These are phyloP conservation scores for Grifola frondosa DNA, from an alignment of 1,284 basidiomycete species.

Conservation along the genomic window DNA sequence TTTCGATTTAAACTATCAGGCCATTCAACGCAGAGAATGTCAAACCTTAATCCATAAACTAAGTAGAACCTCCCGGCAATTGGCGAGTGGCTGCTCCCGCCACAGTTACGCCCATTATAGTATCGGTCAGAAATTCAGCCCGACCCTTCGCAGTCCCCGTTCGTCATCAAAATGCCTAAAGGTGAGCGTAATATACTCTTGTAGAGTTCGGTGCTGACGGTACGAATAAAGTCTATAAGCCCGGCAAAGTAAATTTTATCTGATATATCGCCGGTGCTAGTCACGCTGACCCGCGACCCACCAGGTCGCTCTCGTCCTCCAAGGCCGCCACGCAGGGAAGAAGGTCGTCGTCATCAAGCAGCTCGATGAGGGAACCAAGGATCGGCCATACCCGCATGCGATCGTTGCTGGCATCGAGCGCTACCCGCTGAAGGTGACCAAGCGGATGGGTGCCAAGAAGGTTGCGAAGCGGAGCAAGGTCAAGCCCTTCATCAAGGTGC, in stretches of 20 bases:
- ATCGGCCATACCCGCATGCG: slow-evolving; percentile 92
- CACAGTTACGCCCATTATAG: slow-evolving; percentile 7
- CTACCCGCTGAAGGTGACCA: slow-evolving; percentile 95
- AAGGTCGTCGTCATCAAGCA: slow-evolving; percentile 92
- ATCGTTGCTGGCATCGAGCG: slow-evolving; percentile 95
- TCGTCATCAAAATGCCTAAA: slow-evolving; percentile 64
- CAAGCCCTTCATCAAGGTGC: slow-evolving; percentile 98
- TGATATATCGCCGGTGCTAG: slow-evolving; percentile 7
- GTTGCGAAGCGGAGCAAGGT: slow-evolving; percentile 88
- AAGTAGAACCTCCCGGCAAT: slow-evolving; percentile 26
- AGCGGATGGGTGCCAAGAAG: slow-evolving; percentile 95
- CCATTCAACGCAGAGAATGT: too few species aligned
- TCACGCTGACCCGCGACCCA: slow-evolving; percentile 1
- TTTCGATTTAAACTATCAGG: too few species aligned
- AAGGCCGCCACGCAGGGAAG: slow-evolving; percentile 94
- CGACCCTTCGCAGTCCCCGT: too few species aligned
- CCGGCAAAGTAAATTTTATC: slow-evolving; percentile 77
- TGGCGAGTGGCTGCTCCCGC: slow-evolving; percentile 32
- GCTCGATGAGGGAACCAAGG: slow-evolving; percentile 85
- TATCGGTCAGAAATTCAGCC: slow-evolving; percentile 25
- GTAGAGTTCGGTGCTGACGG: slow-evolving; percentile 29
- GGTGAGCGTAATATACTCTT: slow-evolving; percentile 37
- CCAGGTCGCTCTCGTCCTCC: slow-evolving; percentile 91
- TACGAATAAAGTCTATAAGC: slow-evolving; percentile 80
- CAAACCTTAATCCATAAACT: slow-evolving; percentile 17